Percentiles rank a stretch among this genome's conserved stretches.
These are phyloP conservation scores for Arachnomyces sp. DNA, from an alignment of 2,329 filamentous ascomycete genomes.

Conservation along the genomic window DNA sequence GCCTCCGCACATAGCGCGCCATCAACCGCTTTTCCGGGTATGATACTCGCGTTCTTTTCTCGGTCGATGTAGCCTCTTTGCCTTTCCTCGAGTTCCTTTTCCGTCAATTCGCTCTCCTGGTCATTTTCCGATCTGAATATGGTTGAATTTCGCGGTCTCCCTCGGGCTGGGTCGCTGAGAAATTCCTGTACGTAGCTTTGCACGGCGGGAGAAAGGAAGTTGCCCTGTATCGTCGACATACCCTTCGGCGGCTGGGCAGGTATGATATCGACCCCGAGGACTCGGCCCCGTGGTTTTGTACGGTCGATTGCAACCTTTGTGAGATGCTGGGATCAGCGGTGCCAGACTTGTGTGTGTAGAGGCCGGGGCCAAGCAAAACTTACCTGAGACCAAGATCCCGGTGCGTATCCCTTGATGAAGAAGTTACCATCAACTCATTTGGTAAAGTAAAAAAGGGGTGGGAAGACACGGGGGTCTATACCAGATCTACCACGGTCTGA, in stretches of 20 bases:
- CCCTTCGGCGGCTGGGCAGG: conserved; percentile 84
- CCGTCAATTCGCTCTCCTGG: conserved; percentile 2
- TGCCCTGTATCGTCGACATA: conserved; percentile 89
- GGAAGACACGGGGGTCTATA: conserved; percentile 29
- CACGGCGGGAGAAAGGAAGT: conserved; percentile 72
- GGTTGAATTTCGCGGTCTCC: conserved; percentile 35
- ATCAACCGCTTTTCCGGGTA: conserved; percentile 25
- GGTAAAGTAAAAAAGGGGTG: not conserved
- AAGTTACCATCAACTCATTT: not conserved
- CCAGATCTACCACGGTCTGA: conserved; percentile 84
- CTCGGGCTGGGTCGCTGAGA: conserved; percentile 56
- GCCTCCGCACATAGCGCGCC: conserved; percentile 4
- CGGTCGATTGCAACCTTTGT: conserved; percentile 67
- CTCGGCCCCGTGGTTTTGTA: conserved; percentile 65
- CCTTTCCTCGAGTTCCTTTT: conserved; percentile 12
- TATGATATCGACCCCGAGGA: conserved; percentile 89
- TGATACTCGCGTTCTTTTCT: conserved; percentile 19
- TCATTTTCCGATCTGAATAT: conserved; percentile 1
- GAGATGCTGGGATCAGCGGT: not conserved
- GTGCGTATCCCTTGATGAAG: conserved; percentile 37
- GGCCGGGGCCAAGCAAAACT: conserved; percentile 4
- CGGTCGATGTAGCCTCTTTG: conserved; percentile 17
- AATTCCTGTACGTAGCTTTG: conserved; percentile 69
- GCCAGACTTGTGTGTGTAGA: not conserved
- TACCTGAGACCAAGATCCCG: conserved; percentile 54